phyloP scores from a whole-genome alignment of 257 asterid genomes.

The Solanum pinnatisectum region DNA sequence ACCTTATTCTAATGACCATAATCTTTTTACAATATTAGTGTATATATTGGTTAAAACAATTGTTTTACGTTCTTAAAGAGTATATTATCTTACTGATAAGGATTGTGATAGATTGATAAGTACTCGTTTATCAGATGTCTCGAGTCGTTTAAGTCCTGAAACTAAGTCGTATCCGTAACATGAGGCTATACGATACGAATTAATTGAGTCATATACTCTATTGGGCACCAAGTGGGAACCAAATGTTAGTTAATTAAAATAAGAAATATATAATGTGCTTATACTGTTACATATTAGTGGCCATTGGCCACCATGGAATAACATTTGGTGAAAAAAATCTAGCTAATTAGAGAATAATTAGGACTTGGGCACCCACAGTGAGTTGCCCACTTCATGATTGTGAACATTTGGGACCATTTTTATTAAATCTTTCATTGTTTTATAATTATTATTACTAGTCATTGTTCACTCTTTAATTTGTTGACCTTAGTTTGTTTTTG shows the following conservation, averaged over 20 bases:
- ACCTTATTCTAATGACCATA: neutral
- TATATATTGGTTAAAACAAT: neutral
- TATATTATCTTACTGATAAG: neutral
- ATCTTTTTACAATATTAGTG: neutral
- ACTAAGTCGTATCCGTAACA: neutral
- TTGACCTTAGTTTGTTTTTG: neutral
- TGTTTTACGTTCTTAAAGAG: neutral
- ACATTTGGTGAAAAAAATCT: neutral
- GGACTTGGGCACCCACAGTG: neutral
- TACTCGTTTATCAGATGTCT: neutral
- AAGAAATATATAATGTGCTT: neutral
- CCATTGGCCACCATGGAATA: neutral
- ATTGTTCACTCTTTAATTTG: neutral
- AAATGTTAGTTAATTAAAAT: neutral
- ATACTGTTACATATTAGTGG: neutral
- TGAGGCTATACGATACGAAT: accelerated
- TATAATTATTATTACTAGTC: neutral
- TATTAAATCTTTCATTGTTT: neutral
- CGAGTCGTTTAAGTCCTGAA: neutral
- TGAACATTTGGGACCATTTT: neutral
- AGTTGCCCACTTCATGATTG: neutral
- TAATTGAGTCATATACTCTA: neutral
- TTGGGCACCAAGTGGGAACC: neutral
- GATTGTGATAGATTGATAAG: neutral
- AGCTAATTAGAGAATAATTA: neutral